phyloP scores from a whole-genome alignment of 352 stramenopile genomes.

The Pythium folliculosum region DNA sequence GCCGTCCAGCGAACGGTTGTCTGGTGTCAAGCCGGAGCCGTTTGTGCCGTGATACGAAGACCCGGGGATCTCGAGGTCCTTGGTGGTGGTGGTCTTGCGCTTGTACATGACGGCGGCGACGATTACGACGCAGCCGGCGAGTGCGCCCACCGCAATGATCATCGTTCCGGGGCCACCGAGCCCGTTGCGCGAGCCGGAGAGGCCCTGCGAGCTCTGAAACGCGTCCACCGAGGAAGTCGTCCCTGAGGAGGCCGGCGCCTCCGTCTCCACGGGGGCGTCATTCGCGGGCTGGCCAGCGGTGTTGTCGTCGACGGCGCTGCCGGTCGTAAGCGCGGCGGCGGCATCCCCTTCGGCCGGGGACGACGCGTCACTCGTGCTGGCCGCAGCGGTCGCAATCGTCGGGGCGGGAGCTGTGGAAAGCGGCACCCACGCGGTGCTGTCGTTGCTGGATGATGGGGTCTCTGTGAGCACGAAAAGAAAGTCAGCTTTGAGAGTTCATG shows the following conservation, averaged over 20 bases:
- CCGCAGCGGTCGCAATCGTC: not conserved
- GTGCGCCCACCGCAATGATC: constrained; percentile 28
- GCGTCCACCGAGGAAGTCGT: constrained; percentile 12
- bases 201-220: constrained; percentile 5
- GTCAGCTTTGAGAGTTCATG: no score
- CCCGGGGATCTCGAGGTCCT: constrained; percentile 12
- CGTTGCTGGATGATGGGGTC: not conserved
- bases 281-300: not conserved
- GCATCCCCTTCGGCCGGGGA: not conserved
- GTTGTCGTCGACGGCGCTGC: constrained; percentile 22
- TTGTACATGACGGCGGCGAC: constrained; percentile 51
- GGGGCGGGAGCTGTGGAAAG: not conserved
- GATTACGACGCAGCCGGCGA: constrained; percentile 44
- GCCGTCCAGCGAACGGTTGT: constrained; percentile 29
- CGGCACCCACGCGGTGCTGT: constrained; percentile 2
- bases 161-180: not conserved
- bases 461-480: not conserved
- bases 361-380: constrained; percentile 1
- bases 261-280: not conserved
- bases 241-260: not conserved
- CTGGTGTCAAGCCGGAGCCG: constrained; percentile 18
- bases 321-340: constrained; percentile 11
- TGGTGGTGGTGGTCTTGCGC: constrained; percentile 11
- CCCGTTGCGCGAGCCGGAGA: constrained; percentile 7
- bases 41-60: constrained; percentile 12